These are phyloP conservation scores for Borovskyia barvae DNA, from an alignment of 208 protist species.

Conservation along the genomic window DNA sequence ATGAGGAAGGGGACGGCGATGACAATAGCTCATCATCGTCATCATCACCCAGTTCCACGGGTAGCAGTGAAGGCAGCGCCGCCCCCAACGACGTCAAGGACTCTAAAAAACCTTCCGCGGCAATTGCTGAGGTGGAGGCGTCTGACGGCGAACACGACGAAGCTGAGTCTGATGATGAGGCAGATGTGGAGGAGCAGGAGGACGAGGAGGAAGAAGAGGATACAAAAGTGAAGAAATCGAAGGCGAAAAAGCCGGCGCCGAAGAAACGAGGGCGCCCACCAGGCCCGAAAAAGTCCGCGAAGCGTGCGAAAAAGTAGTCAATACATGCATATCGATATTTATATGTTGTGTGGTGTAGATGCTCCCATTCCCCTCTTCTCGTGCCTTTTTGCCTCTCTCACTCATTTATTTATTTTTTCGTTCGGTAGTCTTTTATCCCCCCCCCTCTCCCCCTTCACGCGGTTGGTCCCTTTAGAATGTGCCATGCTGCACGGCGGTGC, in stretches of 20 bases:
- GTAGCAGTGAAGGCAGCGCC: too few relatives aligned
- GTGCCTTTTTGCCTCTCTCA: neutral
- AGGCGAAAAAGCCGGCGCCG: slow-evolving; percentile 10
- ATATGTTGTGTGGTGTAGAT: neutral
- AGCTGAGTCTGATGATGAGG: slow-evolving; percentile 9
- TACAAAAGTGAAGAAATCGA: slow-evolving; percentile 17
- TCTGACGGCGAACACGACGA: slow-evolving; percentile 2
- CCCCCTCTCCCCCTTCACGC: neutral
- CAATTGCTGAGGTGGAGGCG: slow-evolving; percentile 1
- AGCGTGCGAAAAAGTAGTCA: slow-evolving; percentile 50
- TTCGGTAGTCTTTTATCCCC: neutral
- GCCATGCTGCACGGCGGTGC: too few relatives aligned
- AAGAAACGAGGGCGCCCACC: slow-evolving; percentile 33
- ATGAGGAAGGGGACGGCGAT: slow-evolving; percentile 11
- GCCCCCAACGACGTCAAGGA: slow-evolving; percentile 1
- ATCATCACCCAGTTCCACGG: slow-evolving; percentile 25
- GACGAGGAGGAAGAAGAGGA: slow-evolving; percentile 9
- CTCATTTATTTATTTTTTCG: slow-evolving; percentile 7
- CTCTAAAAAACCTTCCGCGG: neutral
- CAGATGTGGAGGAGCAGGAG: slow-evolving; percentile 7
- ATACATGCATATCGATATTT: neutral
- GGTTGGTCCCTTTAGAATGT: too few relatives aligned
- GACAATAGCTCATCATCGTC: slow-evolving; percentile 24
- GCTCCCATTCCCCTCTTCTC: neutral
- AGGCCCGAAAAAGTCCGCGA: slow-evolving; percentile 40